Evolutionary conservation across 805 yeast genomes (phyloP).

Genomic region (Henningerozyma blattae): DNA sequence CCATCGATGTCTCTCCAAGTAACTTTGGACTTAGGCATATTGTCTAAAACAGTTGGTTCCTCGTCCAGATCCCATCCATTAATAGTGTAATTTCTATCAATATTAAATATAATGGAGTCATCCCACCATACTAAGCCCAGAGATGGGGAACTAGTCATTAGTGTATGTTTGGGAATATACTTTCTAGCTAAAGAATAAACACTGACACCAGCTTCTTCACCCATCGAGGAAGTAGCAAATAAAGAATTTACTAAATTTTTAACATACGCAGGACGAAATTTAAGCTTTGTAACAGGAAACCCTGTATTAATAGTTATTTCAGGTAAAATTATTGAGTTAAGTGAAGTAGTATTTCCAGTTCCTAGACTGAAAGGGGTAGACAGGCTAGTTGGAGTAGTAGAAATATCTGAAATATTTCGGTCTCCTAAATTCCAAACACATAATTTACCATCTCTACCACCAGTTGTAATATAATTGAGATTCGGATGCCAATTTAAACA

Average conservation of each 20-base stretch:
- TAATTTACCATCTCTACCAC: conserved; percentile 71
- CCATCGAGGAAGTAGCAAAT: conserved; percentile 61
- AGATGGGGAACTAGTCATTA: conserved; percentile 19
- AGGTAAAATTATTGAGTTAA: conserved; percentile 35
- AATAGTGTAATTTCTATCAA: conserved; percentile 21
- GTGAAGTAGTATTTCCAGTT: conserved; percentile 27
- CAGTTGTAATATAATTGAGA: conserved; percentile 70
- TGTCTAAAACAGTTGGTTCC: conserved; percentile 23
- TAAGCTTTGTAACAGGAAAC: conserved; percentile 56
- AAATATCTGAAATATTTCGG: neutral
- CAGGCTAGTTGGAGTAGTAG: neutral
- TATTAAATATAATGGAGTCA: conserved; percentile 20
- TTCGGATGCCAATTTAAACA: conserved; percentile 84
- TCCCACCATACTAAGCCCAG: conserved; percentile 27
- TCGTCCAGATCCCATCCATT: conserved; percentile 23
- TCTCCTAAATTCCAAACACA: conserved; percentile 26
- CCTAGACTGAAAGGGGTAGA: neutral
- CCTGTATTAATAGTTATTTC: conserved; percentile 64
- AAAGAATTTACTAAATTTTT: conserved; percentile 41
- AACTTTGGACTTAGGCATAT: conserved; percentile 16
- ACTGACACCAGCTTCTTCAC: conserved; percentile 56
- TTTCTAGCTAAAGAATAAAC: conserved; percentile 62
- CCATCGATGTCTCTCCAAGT: conserved; percentile 28
- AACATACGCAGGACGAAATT: conserved; percentile 20
- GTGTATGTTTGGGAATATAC: conserved; percentile 50